Evolutionary conservation across 345 rosid species (phyloP).

Genomic region (Anacardium occidentale): DNA sequence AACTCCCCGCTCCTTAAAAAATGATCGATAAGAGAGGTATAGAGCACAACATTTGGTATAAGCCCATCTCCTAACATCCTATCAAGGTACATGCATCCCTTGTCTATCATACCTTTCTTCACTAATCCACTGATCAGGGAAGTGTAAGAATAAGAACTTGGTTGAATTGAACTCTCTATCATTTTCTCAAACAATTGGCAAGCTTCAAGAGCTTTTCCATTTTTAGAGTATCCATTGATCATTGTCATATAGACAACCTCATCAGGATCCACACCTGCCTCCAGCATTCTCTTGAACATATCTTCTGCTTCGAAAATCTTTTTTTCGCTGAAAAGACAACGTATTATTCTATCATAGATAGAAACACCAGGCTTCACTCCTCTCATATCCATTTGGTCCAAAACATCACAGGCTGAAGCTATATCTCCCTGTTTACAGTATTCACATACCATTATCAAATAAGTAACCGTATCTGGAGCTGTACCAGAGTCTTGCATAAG

Average conservation of each 20-base stretch:
- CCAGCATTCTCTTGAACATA: constrained; percentile 56
- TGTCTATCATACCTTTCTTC: constrained; percentile 48
- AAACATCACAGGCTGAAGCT: constrained; percentile 38
- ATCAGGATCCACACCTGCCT: constrained; percentile 63
- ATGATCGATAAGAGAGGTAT: constrained; percentile 50
- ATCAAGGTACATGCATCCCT: constrained; percentile 60
- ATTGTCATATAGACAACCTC: constrained; percentile 61
- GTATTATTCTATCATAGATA: constrained; percentile 54
- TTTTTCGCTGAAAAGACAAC: constrained; percentile 44
- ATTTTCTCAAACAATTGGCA: constrained; percentile 52
- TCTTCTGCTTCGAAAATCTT: constrained; percentile 55
- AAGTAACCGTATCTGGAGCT: constrained; percentile 53
- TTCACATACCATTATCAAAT: constrained; percentile 48
- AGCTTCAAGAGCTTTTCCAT: constrained; percentile 49
- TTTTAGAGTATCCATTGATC: constrained; percentile 63
- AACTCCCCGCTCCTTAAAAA: constrained; percentile 55
- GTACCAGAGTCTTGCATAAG: constrained; percentile 43
- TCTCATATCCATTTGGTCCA: constrained; percentile 47
- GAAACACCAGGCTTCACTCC: constrained; percentile 63
- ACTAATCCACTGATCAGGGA: constrained; percentile 59
- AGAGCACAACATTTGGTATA: constrained; percentile 50
- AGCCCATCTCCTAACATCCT: constrained; percentile 63
- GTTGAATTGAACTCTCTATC: constrained; percentile 42
- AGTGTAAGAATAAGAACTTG: constrained; percentile 54
- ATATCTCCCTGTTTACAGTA: constrained; percentile 46